A percentile compares a stretch with the other conserved stretches of the same genome.
Evolutionary conservation across 495 filamentous ascomycete species (phyloP).

Genomic region (Xylaria longipes): DNA sequence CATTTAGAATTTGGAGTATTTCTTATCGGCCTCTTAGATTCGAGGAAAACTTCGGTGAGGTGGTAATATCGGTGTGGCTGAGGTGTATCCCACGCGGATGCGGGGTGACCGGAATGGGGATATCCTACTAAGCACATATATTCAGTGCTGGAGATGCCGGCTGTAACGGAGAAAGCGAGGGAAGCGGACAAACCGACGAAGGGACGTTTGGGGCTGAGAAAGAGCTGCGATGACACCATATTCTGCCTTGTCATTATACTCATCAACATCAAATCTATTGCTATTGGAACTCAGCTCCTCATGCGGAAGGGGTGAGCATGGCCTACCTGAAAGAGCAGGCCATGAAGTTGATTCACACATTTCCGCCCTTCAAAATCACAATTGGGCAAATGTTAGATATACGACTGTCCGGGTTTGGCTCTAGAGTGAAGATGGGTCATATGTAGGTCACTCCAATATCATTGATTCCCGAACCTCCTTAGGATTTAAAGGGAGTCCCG

Average conservation of each 20-base stretch:
- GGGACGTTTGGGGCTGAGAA: background rate
- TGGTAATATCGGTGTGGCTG: background rate
- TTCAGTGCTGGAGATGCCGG: background rate
- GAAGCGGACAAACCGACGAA: background rate
- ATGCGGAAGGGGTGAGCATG: background rate
- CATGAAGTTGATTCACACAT: background rate
- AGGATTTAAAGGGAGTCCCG: background rate
- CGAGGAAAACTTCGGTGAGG: background rate
- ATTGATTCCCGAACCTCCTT: too few species aligned
- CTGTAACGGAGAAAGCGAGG: background rate
- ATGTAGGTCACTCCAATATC: too few species aligned
- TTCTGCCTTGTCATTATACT: background rate
- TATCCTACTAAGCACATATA: background rate
- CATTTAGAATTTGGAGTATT: background rate
- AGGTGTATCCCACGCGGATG: background rate
- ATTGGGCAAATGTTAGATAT: background rate
- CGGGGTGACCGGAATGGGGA: background rate
- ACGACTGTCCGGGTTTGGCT: too few species aligned
- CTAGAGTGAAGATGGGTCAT: too few species aligned
- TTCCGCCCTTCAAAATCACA: background rate
- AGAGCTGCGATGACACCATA: background rate
- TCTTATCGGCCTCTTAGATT: background rate
- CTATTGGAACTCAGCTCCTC: background rate
- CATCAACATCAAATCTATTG: background rate
- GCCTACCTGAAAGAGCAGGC: too few species aligned